Percentiles rank a stretch among this genome's conserved stretches.
Evolutionary conservation across 73 alveolate species (phyloP).

Genomic region (Stentor coeruleus): DNA sequence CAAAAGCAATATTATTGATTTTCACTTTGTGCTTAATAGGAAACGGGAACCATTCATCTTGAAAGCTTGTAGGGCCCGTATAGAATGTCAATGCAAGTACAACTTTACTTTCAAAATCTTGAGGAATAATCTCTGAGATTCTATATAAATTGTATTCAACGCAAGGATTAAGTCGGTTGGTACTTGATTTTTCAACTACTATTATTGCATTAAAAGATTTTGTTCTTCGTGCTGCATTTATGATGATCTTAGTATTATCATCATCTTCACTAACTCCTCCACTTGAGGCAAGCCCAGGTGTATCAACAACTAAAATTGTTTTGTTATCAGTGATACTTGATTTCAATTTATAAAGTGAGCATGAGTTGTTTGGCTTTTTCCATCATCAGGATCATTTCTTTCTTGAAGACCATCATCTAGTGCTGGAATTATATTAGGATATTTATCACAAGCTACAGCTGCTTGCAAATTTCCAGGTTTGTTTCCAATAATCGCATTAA

Average conservation of each 20-base stretch:
- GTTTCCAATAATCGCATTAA: no score
- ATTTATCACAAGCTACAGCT: no score
- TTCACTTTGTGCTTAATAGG: neutral
- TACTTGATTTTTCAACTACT: neutral
- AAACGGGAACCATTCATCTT: no score
- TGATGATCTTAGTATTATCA: neutral
- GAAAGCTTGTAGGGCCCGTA: neutral
- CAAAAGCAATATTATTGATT: neutral
- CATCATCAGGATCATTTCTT: slow-evolving; percentile 2
- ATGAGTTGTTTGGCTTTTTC: slow-evolving; percentile 7
- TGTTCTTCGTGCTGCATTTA: neutral
- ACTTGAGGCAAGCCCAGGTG: neutral
- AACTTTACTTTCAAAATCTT: neutral
- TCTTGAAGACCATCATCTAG: neutral
- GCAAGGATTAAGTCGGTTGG: neutral
- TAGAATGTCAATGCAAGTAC: neutral
- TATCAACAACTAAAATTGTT: neutral
- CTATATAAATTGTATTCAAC: neutral
- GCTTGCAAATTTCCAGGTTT: neutral
- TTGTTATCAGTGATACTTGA: neutral
- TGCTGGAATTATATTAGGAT: neutral
- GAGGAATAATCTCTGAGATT: neutral
- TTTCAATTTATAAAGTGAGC: neutral
- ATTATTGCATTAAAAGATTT: neutral
- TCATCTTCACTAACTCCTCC: neutral